Evolutionary conservation across 1,284 basidiomycete genomes (phyloP).

Genomic region (Moesziomyces sp.): DNA sequence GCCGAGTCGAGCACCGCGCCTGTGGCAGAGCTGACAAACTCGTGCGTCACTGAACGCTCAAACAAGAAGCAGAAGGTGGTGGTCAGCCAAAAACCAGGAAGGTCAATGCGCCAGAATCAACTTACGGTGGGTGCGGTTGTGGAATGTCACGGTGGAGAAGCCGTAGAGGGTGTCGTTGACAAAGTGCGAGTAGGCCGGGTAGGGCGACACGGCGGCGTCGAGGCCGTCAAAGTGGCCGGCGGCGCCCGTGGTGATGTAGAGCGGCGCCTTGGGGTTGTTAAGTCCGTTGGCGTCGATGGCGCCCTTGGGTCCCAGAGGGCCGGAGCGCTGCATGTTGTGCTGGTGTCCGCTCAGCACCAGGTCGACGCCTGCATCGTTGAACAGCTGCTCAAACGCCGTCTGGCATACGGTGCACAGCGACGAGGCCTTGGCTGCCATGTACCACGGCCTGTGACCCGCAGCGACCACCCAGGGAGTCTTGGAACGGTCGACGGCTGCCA

Average conservation of each 20-base stretch:
- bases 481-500: constrained; percentile 63
- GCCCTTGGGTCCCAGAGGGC: constrained; percentile 51
- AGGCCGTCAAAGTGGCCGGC: constrained; percentile 64
- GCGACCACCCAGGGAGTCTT: constrained; percentile 68
- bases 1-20: constrained; percentile 26
- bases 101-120: no score
- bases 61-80: no score
- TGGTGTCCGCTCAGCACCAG: constrained; percentile 64
- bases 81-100: no score
- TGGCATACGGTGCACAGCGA: constrained; percentile 59
- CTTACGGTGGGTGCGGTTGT: constrained; percentile 59
- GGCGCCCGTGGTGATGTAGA: constrained; percentile 60
- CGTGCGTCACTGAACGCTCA: constrained; percentile 14
- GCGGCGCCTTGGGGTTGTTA: constrained; percentile 57
- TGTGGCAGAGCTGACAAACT: constrained; percentile 26
- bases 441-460: constrained; percentile 63
- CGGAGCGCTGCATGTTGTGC: constrained; percentile 66
- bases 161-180: constrained; percentile 60
- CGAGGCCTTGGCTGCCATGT: constrained; percentile 31
- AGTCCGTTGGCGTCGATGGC: constrained; percentile 42
- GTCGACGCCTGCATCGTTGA: constrained; percentile 65
- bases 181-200: constrained; percentile 55
- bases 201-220: constrained; percentile 16
- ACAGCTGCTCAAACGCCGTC: constrained; percentile 62
- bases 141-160: constrained; percentile 57